Evolutionary conservation across 352 stramenopile genomes (phyloP), one percentile per base, ranked within the genome.

Genomic region (Chrysophaeum taylorii): DNA sequence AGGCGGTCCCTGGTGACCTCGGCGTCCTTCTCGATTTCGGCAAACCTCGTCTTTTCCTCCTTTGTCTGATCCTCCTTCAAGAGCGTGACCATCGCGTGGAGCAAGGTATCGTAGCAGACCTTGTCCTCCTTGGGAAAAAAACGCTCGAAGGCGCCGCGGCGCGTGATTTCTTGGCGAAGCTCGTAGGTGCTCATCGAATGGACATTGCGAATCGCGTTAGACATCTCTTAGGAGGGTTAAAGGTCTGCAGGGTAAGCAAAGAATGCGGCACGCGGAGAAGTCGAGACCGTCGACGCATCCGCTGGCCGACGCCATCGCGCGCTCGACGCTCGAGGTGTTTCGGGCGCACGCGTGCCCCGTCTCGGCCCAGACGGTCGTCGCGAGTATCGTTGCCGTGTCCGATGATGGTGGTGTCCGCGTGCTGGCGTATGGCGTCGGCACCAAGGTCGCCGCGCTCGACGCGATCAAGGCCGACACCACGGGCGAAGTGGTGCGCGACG

Each of bases 271-370:
- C 48, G 48, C 48, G 18, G 48, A 60, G 33, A 60, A 60, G 25
- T 25, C 18, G 18, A 18, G 48, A 7, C 9, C 39, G 39, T 45
- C 18, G 18, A 60, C 48, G 18, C 33, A 25, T 25, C 18, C 48
- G 25, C 48, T 60, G 5, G 48, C 48, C 9, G 48, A 60, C 48
- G 21, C 5, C 18, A 21, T 60, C 18, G 48, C 48, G 25, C 48
- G 25, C 7, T n/a, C 48, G 25, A 25, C 48, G 66, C 77, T 92
- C 33, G 81, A 5, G 16, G 60, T 9, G 18, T 67, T 16, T 16
- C 39, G 36, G 5, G 25, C 16, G 18, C 21, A 67, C 39, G 60
- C 31, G 5, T 27, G 5, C 5, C n/a, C 5, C 21, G 9, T 38
- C 9, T 9, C 18, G 7, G 16, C 21, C 39, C 39, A 52, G 60